These are phyloP conservation scores for Saccharomycopsis hybrid DNA, from an alignment of 1,139 yeast species.

Conservation along the genomic window DNA sequence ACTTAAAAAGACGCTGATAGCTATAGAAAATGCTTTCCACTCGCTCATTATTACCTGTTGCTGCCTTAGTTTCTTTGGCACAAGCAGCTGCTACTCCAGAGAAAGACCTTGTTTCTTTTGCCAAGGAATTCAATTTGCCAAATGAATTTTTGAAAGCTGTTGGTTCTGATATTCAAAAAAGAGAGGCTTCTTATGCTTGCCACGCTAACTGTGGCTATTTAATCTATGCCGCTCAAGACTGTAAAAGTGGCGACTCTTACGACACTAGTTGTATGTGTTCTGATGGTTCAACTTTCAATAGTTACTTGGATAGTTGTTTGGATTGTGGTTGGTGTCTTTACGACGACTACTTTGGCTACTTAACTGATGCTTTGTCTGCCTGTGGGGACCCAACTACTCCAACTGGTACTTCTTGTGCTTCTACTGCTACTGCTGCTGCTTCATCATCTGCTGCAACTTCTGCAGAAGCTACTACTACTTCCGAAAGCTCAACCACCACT, in stretches of 20 bases:
- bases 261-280: slow-evolving; percentile 27
- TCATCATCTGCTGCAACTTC: slow-evolving; percentile 18
- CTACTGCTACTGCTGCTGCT: slow-evolving; percentile 26
- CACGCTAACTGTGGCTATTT: slow-evolving; percentile 29
- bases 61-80: slow-evolving; percentile 3
- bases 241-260: slow-evolving; percentile 21
- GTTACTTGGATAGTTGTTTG: slow-evolving; percentile 26
- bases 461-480: neutral
- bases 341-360: slow-evolving; percentile 28
- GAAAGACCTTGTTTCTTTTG: slow-evolving; percentile 5
- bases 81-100: slow-evolving; percentile 13
- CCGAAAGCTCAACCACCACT: slow-evolving; percentile 3
- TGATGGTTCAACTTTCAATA: slow-evolving; percentile 24
- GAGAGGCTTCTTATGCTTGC: slow-evolving; percentile 26
- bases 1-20: too few species aligned
- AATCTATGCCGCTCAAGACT: slow-evolving; percentile 27
- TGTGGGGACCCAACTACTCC: slow-evolving; percentile 28
- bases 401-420: slow-evolving; percentile 28
- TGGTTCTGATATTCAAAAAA: slow-evolving; percentile 8
- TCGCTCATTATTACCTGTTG: neutral
- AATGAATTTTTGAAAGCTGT: slow-evolving; percentile 13
- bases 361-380: slow-evolving; percentile 24
- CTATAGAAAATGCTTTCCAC: too few species aligned
- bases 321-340: slow-evolving; percentile 31
- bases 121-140: slow-evolving; percentile 9